Conservation (phyloP, 441 rosid genomes). For the Bocquillonia castaneifolia region DNA sequence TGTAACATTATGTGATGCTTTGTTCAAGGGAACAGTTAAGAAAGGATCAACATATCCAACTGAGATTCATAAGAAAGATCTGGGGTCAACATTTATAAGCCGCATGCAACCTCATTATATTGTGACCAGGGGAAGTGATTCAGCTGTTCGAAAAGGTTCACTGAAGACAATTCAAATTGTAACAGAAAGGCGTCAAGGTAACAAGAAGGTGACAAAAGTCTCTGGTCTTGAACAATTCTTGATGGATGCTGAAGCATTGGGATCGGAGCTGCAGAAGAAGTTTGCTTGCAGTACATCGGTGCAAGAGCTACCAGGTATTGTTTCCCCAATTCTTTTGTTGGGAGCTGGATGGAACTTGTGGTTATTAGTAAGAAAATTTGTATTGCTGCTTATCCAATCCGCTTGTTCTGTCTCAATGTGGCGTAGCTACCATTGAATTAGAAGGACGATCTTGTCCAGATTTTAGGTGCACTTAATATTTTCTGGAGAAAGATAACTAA, state of each 20-base stretch:
- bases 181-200: conserved; percentile 90
- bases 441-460: neutral
- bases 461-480: neutral
- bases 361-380: neutral
- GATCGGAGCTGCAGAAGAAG: conserved; percentile 94
- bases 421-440: neutral
- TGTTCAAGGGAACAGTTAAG: conserved; percentile 89
- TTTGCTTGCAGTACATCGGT: conserved; percentile 89
- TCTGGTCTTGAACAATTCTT: conserved; percentile 76
- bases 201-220: conserved; percentile 80
- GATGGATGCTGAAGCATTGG: conserved; percentile 76
- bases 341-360: no score
- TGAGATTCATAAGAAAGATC: conserved; percentile 79
- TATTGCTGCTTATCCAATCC: neutral
- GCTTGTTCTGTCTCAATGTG: neutral
- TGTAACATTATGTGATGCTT: conserved; percentile 70
- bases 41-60: conserved; percentile 87
- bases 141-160: conserved; percentile 74
- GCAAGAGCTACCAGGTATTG: conserved; percentile 69
- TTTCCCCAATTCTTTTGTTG: neutral
- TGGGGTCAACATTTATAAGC: conserved; percentile 56
- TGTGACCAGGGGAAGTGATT: conserved; percentile 67
- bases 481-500: neutral
- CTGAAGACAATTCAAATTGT: conserved; percentile 73
- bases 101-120: conserved; percentile 84